Evolutionary conservation across 1,139 yeast species (phyloP), one percentile per base, ranked within the genome.

Genomic region (Schizosaccharomyces versatilis): DNA sequence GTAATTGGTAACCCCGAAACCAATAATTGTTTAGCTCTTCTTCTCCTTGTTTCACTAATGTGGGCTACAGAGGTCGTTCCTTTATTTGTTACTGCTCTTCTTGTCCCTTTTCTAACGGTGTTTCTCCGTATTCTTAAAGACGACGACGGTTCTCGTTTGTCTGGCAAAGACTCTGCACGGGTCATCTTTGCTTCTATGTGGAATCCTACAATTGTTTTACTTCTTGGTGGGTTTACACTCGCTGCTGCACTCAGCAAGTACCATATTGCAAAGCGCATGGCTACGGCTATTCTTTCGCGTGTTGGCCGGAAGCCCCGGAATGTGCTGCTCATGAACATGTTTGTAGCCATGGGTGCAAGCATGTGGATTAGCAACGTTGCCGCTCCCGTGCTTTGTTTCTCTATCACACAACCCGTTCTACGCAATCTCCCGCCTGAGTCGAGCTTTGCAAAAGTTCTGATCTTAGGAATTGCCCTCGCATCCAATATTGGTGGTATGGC

Each of bases 331-430:
- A 77, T 93, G 7, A 79, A 84, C 60, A 85, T 88, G 96, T 70
- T 75, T 53, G 90, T 88, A 54, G 85, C 95, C 0, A 72, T 86
- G 52, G 79, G 88, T 62, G 78, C 84, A 53, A 80, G 94, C 10
- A 88, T 90, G 86, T 88, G 95, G 94, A 90, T 88, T 54, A 82
- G 94, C 17, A 88, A 88, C 65, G 96, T 88, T 49, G 97, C 97
- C 1, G 90, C 96, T 0, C 97, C 97, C 0, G 96, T 88, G 1
- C 73, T 88, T 57, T 83, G 94, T 68, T 85, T 76, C 65, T 84
- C 95, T 1, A 81, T 88, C 61, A 81, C 90, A 57, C 95, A 85
- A 66, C 95, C 96, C 0, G 72, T 88, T 47, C 71, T 88, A 62
- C 75, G 94, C 62, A 82, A 93, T 0, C 69, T 86, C 49, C 94